phyloP scores from a whole-genome alignment of 129 eudicot species.

The Flaveria brownii region DNA sequence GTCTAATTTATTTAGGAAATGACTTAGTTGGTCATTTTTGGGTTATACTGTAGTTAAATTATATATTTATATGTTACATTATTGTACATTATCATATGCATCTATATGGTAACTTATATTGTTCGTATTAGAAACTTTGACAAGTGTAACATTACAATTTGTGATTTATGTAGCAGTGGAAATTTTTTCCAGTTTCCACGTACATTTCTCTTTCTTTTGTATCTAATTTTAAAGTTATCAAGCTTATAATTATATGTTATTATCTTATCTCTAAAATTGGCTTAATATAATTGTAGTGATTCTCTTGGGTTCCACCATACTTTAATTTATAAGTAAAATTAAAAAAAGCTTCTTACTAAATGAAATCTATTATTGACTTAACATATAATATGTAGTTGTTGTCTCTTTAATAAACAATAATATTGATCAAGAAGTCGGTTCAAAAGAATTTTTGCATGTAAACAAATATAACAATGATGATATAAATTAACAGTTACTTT shows the following conservation, averaged over 20 bases:
- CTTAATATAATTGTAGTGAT: neutral
- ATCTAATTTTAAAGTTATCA: neutral
- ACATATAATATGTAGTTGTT: neutral
- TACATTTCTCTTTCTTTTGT: too few relatives aligned
- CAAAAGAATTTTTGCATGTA: neutral
- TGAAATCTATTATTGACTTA: neutral
- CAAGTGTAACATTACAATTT: too few relatives aligned
- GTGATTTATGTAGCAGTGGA: too few relatives aligned
- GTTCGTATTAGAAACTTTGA: too few relatives aligned
- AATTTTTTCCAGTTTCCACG: too few relatives aligned
- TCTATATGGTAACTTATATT: too few relatives aligned
- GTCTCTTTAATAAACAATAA: neutral
- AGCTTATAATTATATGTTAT: neutral
- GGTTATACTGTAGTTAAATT: too few relatives aligned
- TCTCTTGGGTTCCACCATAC: neutral
- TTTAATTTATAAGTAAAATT: neutral
- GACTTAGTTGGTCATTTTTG: too few relatives aligned
- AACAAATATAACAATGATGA: neutral
- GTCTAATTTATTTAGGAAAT: too few relatives aligned
- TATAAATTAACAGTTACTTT: neutral
- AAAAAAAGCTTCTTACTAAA: neutral
- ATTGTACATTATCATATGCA: too few relatives aligned
- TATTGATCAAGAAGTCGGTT: slow-evolving; percentile 1
- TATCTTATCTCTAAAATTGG: neutral
- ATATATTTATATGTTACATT: too few relatives aligned